These are phyloP conservation scores for Acmispon strigosus DNA, from an alignment of 306 rosid species.

Conservation along the genomic window DNA sequence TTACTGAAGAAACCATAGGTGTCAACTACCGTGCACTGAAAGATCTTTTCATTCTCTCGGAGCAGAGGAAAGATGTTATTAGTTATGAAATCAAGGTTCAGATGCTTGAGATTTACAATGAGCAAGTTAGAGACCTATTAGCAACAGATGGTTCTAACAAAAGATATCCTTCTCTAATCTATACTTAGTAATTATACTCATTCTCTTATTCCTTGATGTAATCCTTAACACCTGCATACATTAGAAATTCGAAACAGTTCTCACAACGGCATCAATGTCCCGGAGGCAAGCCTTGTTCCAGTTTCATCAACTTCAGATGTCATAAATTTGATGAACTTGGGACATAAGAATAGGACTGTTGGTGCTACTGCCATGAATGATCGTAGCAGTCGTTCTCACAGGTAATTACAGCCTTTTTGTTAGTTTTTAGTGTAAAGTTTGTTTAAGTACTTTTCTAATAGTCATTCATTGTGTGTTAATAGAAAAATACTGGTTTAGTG, in stretches of 20 bases:
- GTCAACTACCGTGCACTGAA: conserved; percentile 84
- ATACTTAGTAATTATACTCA: background rate
- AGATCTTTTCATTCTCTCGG: conserved; percentile 73
- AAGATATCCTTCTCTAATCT: conserved; percentile 63
- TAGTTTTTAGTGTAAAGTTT: background rate
- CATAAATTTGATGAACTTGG: conserved; percentile 71
- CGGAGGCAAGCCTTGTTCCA: conserved; percentile 73
- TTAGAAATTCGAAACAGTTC: conserved; percentile 79
- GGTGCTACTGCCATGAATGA: conserved; percentile 87
- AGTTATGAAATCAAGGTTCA: conserved; percentile 70
- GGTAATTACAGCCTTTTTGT: conserved; percentile 32
- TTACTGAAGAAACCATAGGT: conserved; percentile 71
- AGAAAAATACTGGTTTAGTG: background rate
- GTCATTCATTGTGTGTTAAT: background rate
- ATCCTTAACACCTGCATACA: conserved; percentile 49
- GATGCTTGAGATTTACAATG: conserved; percentile 98
- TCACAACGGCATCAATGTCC: conserved; percentile 74
- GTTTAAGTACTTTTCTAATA: background rate
- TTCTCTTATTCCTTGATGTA: conserved; percentile 8
- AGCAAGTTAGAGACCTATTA: conserved; percentile 90
- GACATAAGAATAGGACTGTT: conserved; percentile 77
- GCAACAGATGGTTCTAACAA: conserved; percentile 45
- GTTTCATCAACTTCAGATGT: conserved; percentile 79
- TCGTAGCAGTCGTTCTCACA: conserved; percentile 90
- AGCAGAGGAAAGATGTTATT: conserved; percentile 65